phyloP scores from a whole-genome alignment of 257 asterid species.

The Lycium ferocissimum region DNA sequence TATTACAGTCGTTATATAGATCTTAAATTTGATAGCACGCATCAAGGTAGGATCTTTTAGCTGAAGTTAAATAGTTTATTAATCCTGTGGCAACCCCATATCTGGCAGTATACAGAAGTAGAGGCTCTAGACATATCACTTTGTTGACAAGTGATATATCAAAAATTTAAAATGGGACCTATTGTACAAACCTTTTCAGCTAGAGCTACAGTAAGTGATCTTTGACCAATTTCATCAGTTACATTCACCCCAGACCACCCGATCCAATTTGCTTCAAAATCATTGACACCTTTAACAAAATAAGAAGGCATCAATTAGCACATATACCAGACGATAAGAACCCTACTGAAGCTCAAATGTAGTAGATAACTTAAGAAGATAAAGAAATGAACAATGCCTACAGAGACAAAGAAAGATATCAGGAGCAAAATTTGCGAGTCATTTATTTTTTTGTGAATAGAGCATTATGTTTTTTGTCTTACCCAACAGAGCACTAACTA shows the following conservation, averaged over 20 bases:
- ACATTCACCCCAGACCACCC: constrained; percentile 99
- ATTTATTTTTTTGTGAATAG: background rate
- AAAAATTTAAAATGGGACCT: constrained; percentile 23
- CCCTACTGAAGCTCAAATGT: constrained; percentile 16
- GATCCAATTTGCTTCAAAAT: constrained; percentile 92
- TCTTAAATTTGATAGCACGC: constrained; percentile 3
- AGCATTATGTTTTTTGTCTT: constrained; percentile 37
- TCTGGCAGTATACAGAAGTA: background rate
- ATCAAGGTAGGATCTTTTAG: background rate
- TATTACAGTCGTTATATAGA: background rate
- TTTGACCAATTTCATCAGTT: constrained; percentile 85
- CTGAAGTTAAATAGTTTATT: background rate
- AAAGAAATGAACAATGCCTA: constrained; percentile 17
- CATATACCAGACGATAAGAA: constrained; percentile 10
- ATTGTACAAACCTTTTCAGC: constrained; percentile 70
- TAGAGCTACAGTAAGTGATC: constrained; percentile 77
- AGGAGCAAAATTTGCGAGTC: constrained; percentile 10
- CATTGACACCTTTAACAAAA: constrained; percentile 70
- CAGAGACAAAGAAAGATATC: background rate
- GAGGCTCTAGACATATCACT: constrained; percentile 20
- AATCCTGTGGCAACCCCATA: background rate
- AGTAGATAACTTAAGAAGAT: constrained; percentile 6
- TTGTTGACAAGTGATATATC: constrained; percentile 25
- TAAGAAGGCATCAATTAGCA: constrained; percentile 27
- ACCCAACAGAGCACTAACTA: constrained; percentile 89